Base-by-base conservation (phyloP, 306 rosid genomes). In the Potentilla sterilis region DNA sequence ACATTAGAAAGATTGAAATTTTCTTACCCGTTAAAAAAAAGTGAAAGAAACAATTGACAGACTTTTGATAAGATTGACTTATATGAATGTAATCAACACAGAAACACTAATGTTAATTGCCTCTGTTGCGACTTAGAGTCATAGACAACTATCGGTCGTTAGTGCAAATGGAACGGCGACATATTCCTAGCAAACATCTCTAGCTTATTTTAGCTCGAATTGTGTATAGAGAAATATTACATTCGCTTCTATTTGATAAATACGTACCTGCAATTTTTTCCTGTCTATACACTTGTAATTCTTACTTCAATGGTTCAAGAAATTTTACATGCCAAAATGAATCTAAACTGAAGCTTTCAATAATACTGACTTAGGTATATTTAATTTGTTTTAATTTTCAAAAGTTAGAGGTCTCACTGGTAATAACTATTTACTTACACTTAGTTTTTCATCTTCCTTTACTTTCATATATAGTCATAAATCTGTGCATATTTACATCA, bases 261-360 rank as follows among this genome's bases (percentile, higher is more conserved):
- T 49, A 49, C 21, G 19, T 49, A n/a, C n/a, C n/a, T n/a, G n/a
- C n/a, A 18, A 51, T 51, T 51, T 51, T 21, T 51, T 51, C 57
- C 18, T 51, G 21, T 18, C 57, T 51, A 18, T 6, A 18, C 57
- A 51, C 54, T 43, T 11, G 22, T 51, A 19, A 18, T 18, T 19
- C 57, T 1, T 51, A 51, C 57, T 51, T 16, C 22, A 19, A 7
- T 51, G 11, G 48, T 11, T 10, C 48, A 44, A 44, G 2, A 7
- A 1, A 4, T n/a, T n/a, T n/a, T n/a, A n/a, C 34, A 34, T 85
- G 72, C 69, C 73, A 69, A 71, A 51, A 70, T 75, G 69, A 59
- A 46, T 41, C 9, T 40, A 55, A 21, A 28, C 13, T 22, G 34
- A 37, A 22, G 3, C 44, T 78, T 63, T 18, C 16, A 16, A 10